A percentile compares a stretch with the other conserved stretches of the same genome.
These are phyloP conservation scores for Orbilia quercus DNA, from an alignment of 2,329 filamentous ascomycete species.

Conservation along the genomic window DNA sequence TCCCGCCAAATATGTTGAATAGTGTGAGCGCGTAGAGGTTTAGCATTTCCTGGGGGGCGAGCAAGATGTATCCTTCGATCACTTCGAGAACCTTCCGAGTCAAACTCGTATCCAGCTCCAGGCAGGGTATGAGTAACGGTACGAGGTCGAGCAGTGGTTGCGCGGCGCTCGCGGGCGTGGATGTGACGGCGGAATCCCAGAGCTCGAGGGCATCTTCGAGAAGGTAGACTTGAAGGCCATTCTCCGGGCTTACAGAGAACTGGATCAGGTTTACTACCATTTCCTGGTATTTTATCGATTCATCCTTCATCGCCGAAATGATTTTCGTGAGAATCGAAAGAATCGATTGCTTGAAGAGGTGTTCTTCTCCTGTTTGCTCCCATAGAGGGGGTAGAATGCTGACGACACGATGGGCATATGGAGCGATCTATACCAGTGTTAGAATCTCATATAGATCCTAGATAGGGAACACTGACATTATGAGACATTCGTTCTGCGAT, in stretches of 20 bases:
- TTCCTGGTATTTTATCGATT: conserved; percentile 80
- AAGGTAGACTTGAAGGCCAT: conserved; percentile 79
- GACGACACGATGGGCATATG: conserved; percentile 83
- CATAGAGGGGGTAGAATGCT: conserved; percentile 82
- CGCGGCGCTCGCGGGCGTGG: conserved; percentile 73
- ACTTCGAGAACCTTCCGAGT: conserved; percentile 73
- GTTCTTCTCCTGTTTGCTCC: conserved; percentile 85
- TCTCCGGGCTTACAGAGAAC: conserved; percentile 80
- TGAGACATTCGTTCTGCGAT: conserved; percentile 84
- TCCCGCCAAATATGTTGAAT: conserved; percentile 65
- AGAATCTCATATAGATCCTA: neutral
- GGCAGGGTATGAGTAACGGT: conserved; percentile 72
- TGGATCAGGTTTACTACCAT: conserved; percentile 84
- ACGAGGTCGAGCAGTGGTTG: conserved; percentile 73
- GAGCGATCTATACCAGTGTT: conserved; percentile 62
- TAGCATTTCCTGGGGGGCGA: conserved; percentile 76
- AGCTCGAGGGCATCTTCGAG: conserved; percentile 92
- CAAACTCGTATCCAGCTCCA: conserved; percentile 75
- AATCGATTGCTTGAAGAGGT: conserved; percentile 93
- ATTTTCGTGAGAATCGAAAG: conserved; percentile 85
- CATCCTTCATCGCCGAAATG: conserved; percentile 83
- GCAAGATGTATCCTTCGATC: conserved; percentile 75
- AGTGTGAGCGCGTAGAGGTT: conserved; percentile 67
- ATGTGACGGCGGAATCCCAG: conserved; percentile 79
- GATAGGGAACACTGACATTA: conserved; percentile 69